Evolutionary conservation across 2,329 filamentous ascomycete species (phyloP).

Genomic region (Colletotrichum eremochloae): DNA sequence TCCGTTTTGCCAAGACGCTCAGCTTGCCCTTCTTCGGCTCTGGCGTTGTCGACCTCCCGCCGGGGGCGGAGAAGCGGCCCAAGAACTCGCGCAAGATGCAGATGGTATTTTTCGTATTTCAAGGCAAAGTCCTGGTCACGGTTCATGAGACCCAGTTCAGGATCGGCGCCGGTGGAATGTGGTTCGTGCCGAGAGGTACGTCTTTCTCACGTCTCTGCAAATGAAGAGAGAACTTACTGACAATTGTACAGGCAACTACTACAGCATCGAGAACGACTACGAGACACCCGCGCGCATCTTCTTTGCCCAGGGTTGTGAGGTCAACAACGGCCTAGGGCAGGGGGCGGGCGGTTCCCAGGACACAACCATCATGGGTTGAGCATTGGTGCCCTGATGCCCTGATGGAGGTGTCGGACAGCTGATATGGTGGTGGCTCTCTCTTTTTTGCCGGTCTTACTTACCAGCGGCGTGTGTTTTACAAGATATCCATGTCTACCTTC

Average conservation of each 20-base stretch:
- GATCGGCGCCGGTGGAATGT: slow-evolving; percentile 89
- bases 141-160: slow-evolving; percentile 83
- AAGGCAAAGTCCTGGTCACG: slow-evolving; percentile 84
- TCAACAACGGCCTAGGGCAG: slow-evolving; percentile 43
- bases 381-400: too few species aligned
- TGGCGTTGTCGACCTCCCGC: slow-evolving; percentile 89
- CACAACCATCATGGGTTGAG: slow-evolving; percentile 38
- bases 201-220: slow-evolving; percentile 38
- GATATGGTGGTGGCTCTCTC: not conserved
- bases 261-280: slow-evolving; percentile 88
- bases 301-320: slow-evolving; percentile 89
- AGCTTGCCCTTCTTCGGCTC: slow-evolving; percentile 88
- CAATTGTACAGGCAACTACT: slow-evolving; percentile 83
- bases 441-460: not conserved
- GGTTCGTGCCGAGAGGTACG: slow-evolving; percentile 94
- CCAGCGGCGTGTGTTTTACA: not conserved
- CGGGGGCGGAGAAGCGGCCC: slow-evolving; percentile 84
- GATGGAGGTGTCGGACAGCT: not conserved
- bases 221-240: slow-evolving; percentile 17
- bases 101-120: slow-evolving; percentile 93
- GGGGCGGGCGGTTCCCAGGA: slow-evolving; percentile 29
- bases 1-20: slow-evolving; percentile 90
- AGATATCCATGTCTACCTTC: not conserved
- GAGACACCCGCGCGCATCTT: slow-evolving; percentile 82
- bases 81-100: slow-evolving; percentile 98